Evolutionary conservation across 2,329 filamentous ascomycete species (phyloP).

Genomic region (Beauveria medogensis): DNA sequence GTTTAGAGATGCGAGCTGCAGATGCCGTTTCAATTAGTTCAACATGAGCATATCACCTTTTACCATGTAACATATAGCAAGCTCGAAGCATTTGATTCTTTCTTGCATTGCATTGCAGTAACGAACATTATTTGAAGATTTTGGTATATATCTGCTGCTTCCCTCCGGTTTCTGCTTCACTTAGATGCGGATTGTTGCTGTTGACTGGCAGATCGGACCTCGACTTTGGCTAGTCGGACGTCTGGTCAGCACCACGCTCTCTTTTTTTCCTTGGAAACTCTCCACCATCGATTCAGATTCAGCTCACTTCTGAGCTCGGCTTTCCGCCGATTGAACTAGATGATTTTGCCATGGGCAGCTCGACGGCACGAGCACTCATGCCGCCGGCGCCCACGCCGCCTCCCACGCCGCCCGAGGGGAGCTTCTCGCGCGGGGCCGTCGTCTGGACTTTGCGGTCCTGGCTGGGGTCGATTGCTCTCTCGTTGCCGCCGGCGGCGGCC

Average conservation of each 20-base stretch:
- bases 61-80: not conserved
- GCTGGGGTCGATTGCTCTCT: constrained; percentile 4
- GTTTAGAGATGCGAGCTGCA: not conserved
- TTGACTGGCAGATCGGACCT: not conserved
- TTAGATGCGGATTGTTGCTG: not conserved
- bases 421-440: constrained; percentile 21
- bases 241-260: not conserved
- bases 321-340: not conserved
- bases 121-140: too few relatives aligned
- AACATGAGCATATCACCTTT: not conserved
- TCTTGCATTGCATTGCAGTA: not conserved
- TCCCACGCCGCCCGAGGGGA: constrained; percentile 25
- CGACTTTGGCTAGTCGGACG: not conserved
- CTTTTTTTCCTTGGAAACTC: not conserved
- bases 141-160: not conserved
- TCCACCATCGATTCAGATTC: too few relatives aligned
- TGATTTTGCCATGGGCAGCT: constrained; percentile 11
- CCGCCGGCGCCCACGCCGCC: constrained; percentile 24
- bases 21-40: not conserved
- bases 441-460: constrained; percentile 15
- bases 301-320: not conserved
- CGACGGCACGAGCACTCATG: constrained; percentile 20
- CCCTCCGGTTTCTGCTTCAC: not conserved
- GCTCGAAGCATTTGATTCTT: not conserved
- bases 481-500: not conserved